Conservation (phyloP, 441 rosid species). For the Bocquillonia castaneifolia region DNA sequence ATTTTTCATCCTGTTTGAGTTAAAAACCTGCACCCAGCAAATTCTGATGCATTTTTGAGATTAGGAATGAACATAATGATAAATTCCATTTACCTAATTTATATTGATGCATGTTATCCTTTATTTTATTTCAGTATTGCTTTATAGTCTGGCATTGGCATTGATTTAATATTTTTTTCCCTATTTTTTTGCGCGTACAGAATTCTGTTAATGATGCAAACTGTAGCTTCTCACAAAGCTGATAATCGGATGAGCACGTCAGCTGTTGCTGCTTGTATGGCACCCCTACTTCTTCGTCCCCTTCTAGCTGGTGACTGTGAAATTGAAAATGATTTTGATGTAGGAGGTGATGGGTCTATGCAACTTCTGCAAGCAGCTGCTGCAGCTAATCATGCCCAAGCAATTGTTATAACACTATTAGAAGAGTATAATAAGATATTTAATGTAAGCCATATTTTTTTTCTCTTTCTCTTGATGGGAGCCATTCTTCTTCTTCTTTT, state of each 20-base stretch:
- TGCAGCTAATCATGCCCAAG: conserved; percentile 99
- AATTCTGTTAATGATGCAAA: conserved; percentile 91
- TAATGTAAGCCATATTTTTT: conserved; percentile 55
- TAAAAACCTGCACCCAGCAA: background rate
- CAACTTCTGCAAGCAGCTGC: conserved; percentile 99
- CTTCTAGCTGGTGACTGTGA: conserved; percentile 96
- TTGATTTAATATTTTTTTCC: conserved; percentile 17
- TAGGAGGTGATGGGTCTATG: conserved; percentile 86
- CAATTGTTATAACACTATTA: conserved; percentile 82
- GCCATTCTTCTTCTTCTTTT: background rate
- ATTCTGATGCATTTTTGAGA: conserved; percentile 5
- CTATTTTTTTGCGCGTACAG: conserved; percentile 38
- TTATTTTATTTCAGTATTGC: background rate
- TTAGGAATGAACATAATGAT: background rate
- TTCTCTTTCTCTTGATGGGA: background rate
- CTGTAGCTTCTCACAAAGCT: conserved; percentile 67
- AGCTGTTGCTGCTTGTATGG: conserved; percentile 99
- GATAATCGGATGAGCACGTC: conserved; percentile 91
- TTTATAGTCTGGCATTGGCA: background rate
- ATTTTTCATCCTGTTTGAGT: background rate
- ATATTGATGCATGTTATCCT: background rate
- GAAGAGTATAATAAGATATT: conserved; percentile 85
- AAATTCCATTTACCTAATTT: background rate
- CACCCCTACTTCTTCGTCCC: conserved; percentile 98
- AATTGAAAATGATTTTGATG: conserved; percentile 76